phyloP scores from a whole-genome alignment of 2,329 filamentous ascomycete genomes.

The Colletotrichum echinochloae region DNA sequence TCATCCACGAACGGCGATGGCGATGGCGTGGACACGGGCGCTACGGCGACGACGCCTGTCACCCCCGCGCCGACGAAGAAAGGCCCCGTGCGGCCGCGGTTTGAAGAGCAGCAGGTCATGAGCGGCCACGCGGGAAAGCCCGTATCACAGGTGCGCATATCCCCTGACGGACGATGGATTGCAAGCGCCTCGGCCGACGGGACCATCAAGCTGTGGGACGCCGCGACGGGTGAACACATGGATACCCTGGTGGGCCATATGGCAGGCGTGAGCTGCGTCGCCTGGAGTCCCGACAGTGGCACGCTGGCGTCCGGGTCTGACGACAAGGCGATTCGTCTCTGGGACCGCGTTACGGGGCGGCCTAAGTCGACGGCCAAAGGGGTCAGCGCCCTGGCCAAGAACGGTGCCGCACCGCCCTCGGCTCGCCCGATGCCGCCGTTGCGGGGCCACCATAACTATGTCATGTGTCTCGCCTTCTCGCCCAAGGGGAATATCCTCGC shows the following conservation, averaged over 20 bases:
- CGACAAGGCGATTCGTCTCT: slow-evolving; percentile 94
- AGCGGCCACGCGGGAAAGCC: slow-evolving; percentile 79
- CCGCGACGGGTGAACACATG: slow-evolving; percentile 79
- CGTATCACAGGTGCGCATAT: slow-evolving; percentile 89
- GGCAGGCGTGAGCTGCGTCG: slow-evolving; percentile 89
- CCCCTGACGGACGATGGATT: slow-evolving; percentile 89
- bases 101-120: slow-evolving; percentile 65
- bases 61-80: slow-evolving; percentile 42
- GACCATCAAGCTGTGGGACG: slow-evolving; percentile 92
- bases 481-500: slow-evolving; percentile 98
- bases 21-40: slow-evolving; percentile 46
- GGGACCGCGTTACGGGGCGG: slow-evolving; percentile 78
- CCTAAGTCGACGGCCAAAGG: slow-evolving; percentile 61
- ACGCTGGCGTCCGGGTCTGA: slow-evolving; percentile 92
- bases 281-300: slow-evolving; percentile 93
- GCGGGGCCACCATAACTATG: slow-evolving; percentile 93
- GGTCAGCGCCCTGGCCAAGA: slow-evolving; percentile 41
- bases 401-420: slow-evolving; percentile 28
- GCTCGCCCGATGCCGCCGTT: slow-evolving; percentile 65
- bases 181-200: slow-evolving; percentile 91
- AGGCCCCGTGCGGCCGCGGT: slow-evolving; percentile 32
- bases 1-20: slow-evolving; percentile 46
- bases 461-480: slow-evolving; percentile 94
- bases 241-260: slow-evolving; percentile 94
- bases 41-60: slow-evolving; percentile 40